Percentiles rank a stretch among this genome's conserved stretches.
Evolutionary conservation across 2,329 filamentous ascomycete genomes (phyloP).

Genomic region (Cordyceps tenuipes): DNA sequence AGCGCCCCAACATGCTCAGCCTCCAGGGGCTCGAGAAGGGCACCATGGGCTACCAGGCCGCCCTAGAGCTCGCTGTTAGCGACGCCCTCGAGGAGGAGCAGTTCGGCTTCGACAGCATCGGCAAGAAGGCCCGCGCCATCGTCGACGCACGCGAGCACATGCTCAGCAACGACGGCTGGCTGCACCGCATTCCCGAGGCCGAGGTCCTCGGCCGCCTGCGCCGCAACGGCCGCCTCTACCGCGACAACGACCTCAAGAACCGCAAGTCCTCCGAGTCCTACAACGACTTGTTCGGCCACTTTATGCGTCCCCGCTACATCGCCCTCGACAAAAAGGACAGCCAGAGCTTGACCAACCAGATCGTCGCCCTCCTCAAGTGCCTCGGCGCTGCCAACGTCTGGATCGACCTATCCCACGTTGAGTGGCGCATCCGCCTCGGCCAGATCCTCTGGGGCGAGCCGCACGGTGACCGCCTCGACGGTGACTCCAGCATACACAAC

Average conservation of each 20-base stretch:
- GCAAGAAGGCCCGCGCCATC: slow-evolving; percentile 45
- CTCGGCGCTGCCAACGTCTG: slow-evolving; percentile 59
- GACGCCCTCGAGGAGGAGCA: slow-evolving; percentile 57
- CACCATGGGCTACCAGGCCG: slow-evolving; percentile 60
- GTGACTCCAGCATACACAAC: slow-evolving; percentile 43
- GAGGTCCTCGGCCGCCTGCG: slow-evolving; percentile 51
- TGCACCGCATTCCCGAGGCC: slow-evolving; percentile 49
- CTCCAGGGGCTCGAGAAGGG: slow-evolving; percentile 64
- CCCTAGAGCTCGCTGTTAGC: slow-evolving; percentile 55
- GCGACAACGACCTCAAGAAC: slow-evolving; percentile 42
- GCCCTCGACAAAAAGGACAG: slow-evolving; percentile 51
- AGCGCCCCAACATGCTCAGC: slow-evolving; percentile 63
- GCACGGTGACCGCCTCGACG: slow-evolving; percentile 43
- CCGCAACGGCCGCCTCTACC: slow-evolving; percentile 47
- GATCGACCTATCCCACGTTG: slow-evolving; percentile 66
- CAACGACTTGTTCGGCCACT: slow-evolving; percentile 51
- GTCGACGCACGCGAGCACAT: slow-evolving; percentile 50
- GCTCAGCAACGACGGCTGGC: slow-evolving; percentile 42
- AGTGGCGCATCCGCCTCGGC: slow-evolving; percentile 66
- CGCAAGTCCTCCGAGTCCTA: slow-evolving; percentile 49
- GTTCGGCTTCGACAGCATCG: slow-evolving; percentile 49
- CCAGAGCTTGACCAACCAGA: slow-evolving; percentile 60
- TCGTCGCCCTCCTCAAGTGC: slow-evolving; percentile 57
- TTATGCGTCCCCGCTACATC: slow-evolving; percentile 48
- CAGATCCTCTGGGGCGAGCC: slow-evolving; percentile 60